Evolutionary conservation across 176 grass and related monocot species (phyloP).

Genomic region (Oryza coarctata): DNA sequence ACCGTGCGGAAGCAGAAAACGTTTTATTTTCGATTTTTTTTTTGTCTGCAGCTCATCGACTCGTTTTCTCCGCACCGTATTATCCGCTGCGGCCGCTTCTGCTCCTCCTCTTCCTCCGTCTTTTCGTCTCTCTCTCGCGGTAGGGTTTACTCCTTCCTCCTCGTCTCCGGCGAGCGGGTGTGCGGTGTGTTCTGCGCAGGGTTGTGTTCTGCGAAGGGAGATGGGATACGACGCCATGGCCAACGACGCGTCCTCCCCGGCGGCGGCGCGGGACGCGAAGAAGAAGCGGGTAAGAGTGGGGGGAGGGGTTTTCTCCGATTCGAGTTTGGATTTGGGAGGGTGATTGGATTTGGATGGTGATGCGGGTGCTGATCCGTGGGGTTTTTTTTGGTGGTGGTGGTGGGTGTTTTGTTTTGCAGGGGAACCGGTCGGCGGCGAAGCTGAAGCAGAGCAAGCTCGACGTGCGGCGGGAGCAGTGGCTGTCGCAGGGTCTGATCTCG

Average conservation of each 20-base stretch:
- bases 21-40: background rate
- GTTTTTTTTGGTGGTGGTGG: background rate
- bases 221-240: conserved; percentile 70
- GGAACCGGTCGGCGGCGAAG: conserved; percentile 76
- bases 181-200: background rate
- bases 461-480: conserved; percentile 87
- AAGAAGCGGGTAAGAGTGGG: conserved; percentile 59
- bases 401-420: conserved; percentile 36
- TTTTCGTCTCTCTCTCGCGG: background rate
- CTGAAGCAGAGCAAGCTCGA: conserved; percentile 96
- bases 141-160: conserved; percentile 39
- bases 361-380: conserved; percentile 35
- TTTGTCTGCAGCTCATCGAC: background rate
- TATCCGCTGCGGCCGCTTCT: background rate
- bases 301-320: conserved; percentile 25
- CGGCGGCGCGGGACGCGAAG: conserved; percentile 58
- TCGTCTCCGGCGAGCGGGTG: background rate
- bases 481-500: conserved; percentile 73
- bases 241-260: conserved; percentile 40
- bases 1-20: background rate
- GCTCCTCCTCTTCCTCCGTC: background rate
- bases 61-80: conserved; percentile 6
- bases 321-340: background rate
- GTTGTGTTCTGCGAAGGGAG: background rate
- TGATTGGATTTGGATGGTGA: conserved; percentile 8